Evolutionary conservation across 352 stramenopile species (phyloP), one percentile per base, ranked within the genome.

Genomic region (Pythium coloratum): DNA sequence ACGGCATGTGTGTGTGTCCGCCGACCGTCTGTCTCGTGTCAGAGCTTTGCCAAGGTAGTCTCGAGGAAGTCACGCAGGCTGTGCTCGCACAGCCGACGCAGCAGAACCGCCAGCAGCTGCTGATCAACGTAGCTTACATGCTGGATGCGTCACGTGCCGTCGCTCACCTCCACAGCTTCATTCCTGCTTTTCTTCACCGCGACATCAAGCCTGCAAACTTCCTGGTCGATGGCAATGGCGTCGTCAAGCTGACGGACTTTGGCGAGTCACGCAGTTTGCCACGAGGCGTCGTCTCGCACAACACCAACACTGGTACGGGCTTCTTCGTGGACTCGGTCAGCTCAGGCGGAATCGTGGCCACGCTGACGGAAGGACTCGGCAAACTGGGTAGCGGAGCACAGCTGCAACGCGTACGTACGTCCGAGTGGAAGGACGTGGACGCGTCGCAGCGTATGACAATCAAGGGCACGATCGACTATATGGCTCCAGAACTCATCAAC

Each of bases 191-290:
- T 66, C 58, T 94, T 13, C 84, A 92, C 40, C 83, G 84, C 2
- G 83, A 93, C 59, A 90, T 93, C 63, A 92, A 92, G 33, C 81
- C 83, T 0, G 72, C 67, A 36, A 93, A 92, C 69, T 92, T 92
- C 57, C 71, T 92, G 1, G 75, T 93, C 6, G 80, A 89, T 70
- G 62, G 59, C 84, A 8, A 13, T 64, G 65, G 34, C 75, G 76
- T 20, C 55, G 68, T 9, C 13, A 16, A 20, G 40, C 36, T 49
- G 7, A 34, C 44, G 5, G 49, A 42, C 10, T 59, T 46, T 26
- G 54, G 66, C 16, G 20, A 55, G 14, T 67, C 28, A n/a, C 50
- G 58, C 7, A 63, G 61, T 40, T 67, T 66, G 2, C 55, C 55
- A 46, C 75, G 80, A 9, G 66, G 55, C 1, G 70, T 76, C 13